A percentile compares a stretch with the other conserved stretches of the same genome.
These are phyloP conservation scores for Diutina neorugosa DNA, from an alignment of 1,139 yeast genomes.

Conservation along the genomic window DNA sequence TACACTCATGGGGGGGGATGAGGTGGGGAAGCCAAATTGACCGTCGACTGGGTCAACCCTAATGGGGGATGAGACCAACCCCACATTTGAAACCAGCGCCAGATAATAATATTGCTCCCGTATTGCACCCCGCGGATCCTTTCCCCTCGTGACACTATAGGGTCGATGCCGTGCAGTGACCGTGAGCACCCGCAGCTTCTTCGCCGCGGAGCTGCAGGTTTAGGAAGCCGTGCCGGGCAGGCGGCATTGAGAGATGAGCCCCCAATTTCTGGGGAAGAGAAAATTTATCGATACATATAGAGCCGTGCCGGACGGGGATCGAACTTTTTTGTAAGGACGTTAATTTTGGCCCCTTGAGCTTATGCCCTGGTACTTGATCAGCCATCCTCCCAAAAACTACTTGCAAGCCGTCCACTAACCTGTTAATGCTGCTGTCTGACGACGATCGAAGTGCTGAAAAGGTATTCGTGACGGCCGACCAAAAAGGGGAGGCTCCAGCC, in stretches of 20 bases:
- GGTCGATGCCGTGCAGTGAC: not conserved
- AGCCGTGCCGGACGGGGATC: not conserved
- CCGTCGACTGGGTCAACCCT: too few relatives aligned
- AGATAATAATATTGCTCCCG: not conserved
- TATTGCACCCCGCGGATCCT: not conserved
- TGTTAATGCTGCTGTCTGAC: not conserved
- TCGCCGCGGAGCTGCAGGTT: not conserved
- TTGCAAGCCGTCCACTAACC: not conserved
- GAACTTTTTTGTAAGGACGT: too few relatives aligned
- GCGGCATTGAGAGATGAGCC: not conserved
- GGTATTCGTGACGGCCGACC: not conserved
- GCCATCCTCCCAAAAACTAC: conserved; percentile 1
- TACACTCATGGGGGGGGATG: not conserved
- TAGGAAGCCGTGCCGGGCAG: not conserved
- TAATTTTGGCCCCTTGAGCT: not conserved
- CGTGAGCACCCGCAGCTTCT: not conserved
- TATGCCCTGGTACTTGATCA: conserved; percentile 1
- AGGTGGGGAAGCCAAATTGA: not conserved
- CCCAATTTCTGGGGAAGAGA: not conserved
- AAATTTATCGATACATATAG: not conserved
- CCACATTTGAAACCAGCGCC: not conserved
- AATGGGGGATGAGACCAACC: not conserved
- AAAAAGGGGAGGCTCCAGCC: not conserved
- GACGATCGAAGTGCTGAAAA: not conserved
- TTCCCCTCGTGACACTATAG: not conserved